A percentile compares a stretch with the other conserved stretches of the same genome.
Evolutionary conservation across 352 stramenopile species (phyloP).

Genomic region (Phytophthora boehmeriae): DNA sequence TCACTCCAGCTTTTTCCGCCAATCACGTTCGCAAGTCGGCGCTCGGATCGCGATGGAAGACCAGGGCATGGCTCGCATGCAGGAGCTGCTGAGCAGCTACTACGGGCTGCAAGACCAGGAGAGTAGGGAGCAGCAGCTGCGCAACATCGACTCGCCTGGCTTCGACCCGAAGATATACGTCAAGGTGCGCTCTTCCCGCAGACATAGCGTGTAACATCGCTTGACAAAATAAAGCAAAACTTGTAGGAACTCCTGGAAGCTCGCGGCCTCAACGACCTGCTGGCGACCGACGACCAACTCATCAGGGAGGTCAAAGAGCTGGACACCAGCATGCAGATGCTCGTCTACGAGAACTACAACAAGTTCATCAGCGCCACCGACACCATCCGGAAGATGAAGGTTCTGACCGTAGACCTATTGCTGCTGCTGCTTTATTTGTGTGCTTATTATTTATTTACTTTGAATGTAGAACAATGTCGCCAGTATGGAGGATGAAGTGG

Average conservation of each 20-base stretch:
- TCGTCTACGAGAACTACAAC: slow-evolving; percentile 99
- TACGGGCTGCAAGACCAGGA: slow-evolving; percentile 84
- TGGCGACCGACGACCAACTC: slow-evolving; percentile 74
- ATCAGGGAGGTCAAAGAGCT: slow-evolving; percentile 94
- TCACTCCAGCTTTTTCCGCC: no score
- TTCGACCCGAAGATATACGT: slow-evolving; percentile 81
- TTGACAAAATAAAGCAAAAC: slow-evolving; percentile 7
- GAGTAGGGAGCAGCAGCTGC: slow-evolving; percentile 63
- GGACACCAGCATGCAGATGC: slow-evolving; percentile 99
- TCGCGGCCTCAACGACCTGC: slow-evolving; percentile 72
- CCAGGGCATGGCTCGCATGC: slow-evolving; percentile 83
- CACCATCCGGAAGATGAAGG: slow-evolving; percentile 97
- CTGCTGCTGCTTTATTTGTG: not conserved
- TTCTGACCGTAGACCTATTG: slow-evolving; percentile 8
- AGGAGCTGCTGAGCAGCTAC: slow-evolving; percentile 90
- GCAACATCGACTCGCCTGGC: slow-evolving; percentile 78
- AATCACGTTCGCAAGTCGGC: no score
- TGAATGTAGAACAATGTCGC: slow-evolving; percentile 83
- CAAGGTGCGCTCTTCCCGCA: slow-evolving; percentile 39
- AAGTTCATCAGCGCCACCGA: slow-evolving; percentile 99
- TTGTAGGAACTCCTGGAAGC: slow-evolving; percentile 61
- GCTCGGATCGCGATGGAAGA: slow-evolving; percentile 41
- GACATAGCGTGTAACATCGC: slow-evolving; percentile 1
- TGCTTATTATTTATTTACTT: slow-evolving; percentile 1
- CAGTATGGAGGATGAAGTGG: slow-evolving; percentile 91